These are phyloP conservation scores for Phytophthora meadii DNA, from an alignment of 352 stramenopile genomes.

Conservation along the genomic window DNA sequence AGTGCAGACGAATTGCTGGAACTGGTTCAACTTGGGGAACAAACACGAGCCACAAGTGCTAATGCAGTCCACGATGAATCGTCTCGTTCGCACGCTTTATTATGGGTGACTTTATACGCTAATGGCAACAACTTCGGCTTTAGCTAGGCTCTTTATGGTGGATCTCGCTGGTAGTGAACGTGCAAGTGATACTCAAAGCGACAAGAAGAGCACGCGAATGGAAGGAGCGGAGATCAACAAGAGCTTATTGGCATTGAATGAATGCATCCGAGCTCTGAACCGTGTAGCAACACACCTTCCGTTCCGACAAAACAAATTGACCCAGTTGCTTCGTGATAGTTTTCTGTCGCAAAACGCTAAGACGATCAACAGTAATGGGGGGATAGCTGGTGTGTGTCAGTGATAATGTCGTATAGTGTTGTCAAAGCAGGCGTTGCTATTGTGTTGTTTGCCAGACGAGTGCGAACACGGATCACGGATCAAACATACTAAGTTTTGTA, in stretches of 20 bases:
- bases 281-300: conserved; percentile 89
- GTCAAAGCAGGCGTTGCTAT: too few relatives aligned
- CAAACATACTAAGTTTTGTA: too few relatives aligned
- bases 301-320: conserved; percentile 96
- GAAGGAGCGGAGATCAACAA: conserved; percentile 98
- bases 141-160: conserved; percentile 80
- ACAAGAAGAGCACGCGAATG: conserved; percentile 91
- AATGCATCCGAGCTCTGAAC: conserved; percentile 96
- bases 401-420: too few relatives aligned
- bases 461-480: too few relatives aligned
- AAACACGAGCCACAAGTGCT: conserved; percentile 92
- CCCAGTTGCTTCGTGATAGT: conserved; percentile 91
- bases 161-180: conserved; percentile 96
- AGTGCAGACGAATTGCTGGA: conserved; percentile 90
- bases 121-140: conserved; percentile 23
- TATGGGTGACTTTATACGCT: conserved; percentile 80
- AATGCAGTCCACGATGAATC: conserved; percentile 95
- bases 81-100: conserved; percentile 93
- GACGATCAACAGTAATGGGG: conserved; percentile 69
- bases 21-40: conserved; percentile 90
- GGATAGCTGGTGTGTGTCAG: too few relatives aligned
- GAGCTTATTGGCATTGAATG: conserved; percentile 96
- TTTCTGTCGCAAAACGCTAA: conserved; percentile 93
- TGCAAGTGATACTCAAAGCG: conserved; percentile 92
- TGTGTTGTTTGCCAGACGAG: too few relatives aligned